phyloP scores from a whole-genome alignment of 345 rosid genomes.

The Turnera subulata region DNA sequence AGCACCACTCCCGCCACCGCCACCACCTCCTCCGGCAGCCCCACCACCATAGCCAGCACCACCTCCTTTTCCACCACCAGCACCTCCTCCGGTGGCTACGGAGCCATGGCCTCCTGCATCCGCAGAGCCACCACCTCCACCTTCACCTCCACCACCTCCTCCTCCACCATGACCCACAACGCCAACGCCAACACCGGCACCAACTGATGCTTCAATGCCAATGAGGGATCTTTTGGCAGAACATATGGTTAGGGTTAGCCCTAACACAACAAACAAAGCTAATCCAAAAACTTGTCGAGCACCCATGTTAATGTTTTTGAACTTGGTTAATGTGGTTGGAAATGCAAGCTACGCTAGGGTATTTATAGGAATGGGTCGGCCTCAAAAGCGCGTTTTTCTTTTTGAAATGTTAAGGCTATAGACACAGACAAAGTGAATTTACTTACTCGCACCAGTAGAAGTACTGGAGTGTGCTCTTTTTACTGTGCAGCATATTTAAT shows the following conservation, averaged over 20 bases:
- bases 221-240: slow-evolving; percentile 12
- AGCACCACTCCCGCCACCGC: slow-evolving; percentile 13
- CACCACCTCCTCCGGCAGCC: slow-evolving; percentile 14
- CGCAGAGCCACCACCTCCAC: slow-evolving; percentile 11
- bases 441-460: too few relatives aligned
- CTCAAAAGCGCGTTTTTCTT: slow-evolving; percentile 1
- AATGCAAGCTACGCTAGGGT: neutral
- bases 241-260: slow-evolving; percentile 9
- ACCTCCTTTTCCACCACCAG: slow-evolving; percentile 8
- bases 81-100: slow-evolving; percentile 3
- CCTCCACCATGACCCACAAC: slow-evolving; percentile 8
- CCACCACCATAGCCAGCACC: slow-evolving; percentile 18
- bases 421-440: neutral
- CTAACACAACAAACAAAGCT: slow-evolving; percentile 3
- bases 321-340: neutral
- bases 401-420: neutral
- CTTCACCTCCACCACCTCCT: slow-evolving; percentile 8
- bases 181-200: slow-evolving; percentile 5
- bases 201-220: slow-evolving; percentile 8
- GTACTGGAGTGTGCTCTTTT: too few relatives aligned
- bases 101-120: slow-evolving; percentile 5
- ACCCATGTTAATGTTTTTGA: slow-evolving; percentile 7
- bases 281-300: neutral
- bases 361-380: slow-evolving; percentile 17
- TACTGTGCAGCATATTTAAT: too few relatives aligned